Evolutionary conservation across 1,139 yeast genomes (phyloP), one percentile per base, ranked within the genome.

Genomic region (Yamadazyma spencermartinsiae): DNA sequence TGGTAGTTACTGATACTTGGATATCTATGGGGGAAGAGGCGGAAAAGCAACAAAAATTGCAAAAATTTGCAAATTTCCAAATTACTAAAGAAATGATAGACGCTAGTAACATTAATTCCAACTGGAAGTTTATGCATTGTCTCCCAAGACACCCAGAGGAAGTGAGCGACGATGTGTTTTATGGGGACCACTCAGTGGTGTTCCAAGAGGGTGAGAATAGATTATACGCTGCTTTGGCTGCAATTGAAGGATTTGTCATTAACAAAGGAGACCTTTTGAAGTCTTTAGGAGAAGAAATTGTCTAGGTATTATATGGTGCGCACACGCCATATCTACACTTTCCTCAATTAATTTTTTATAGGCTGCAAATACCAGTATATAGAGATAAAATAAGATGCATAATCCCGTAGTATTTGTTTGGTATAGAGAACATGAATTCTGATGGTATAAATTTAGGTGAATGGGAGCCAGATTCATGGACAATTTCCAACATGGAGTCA

Each of bases 11-110:
- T n/a, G 98, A 92, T 54, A 92, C 98, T 4, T 92, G 96, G 82
- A 81, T 92, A 26, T 90, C 98, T 1, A 92, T 92, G 98, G 98
- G 98, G 43, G 92, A 92, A 68, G 98, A 92, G 61, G 65, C 76
- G 6, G 92, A 90, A 60, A 86, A 80, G 50, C 71, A 61, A 33
- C 69, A 73, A 42, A 86, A 90, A 48, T 68, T 92, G 52, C 72
- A 81, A 56, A 92, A 88, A 63, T 92, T 92, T 60, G 74, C 71
- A 6, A 96, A 95, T 1, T 92, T 82, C 71, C 96, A 88, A 65
- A 83, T 92, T 45, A 82, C 89, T 26, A 62, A 70, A 23, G 80
- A 80, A 27, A 71, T 90, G 71, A 78, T 86, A 19, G 42, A 55
- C 5, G 57, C 57, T 15, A 77, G 79, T 7, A 72, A 77, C 8